Conservation (phyloP, 148 eudicot genomes). For the Rhododendron ferrugineum region DNA sequence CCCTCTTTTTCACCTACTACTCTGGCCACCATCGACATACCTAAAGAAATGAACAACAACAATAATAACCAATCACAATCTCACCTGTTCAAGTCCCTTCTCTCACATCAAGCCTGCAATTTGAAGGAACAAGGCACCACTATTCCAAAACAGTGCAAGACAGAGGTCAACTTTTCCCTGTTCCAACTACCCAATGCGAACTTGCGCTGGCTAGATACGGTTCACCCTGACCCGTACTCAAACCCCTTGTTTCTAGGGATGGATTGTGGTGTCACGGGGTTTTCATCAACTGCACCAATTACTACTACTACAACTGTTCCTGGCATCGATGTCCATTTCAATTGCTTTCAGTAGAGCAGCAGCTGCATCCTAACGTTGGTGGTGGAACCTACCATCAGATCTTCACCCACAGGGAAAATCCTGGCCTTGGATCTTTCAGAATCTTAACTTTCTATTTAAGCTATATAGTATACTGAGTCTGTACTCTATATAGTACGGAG, state of each 20-base stretch:
- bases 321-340: conserved; percentile 24
- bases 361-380: conserved; percentile 10
- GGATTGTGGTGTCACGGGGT: neutral
- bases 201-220: conserved; percentile 7
- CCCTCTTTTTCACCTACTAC: conserved; percentile 5
- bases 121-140: conserved; percentile 3
- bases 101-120: conserved; percentile 21
- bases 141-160: conserved; percentile 28
- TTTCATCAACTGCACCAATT: neutral
- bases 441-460: neutral
- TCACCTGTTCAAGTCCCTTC: conserved; percentile 16
- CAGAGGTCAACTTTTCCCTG: conserved; percentile 18
- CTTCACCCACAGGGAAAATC: conserved; percentile 17
- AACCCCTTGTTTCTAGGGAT: conserved; percentile 13
- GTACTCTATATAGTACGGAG: neutral
- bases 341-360: conserved; percentile 6
- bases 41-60: neutral
- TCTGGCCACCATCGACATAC: neutral
- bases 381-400: conserved; percentile 23
- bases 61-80: conserved; percentile 12
- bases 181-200: conserved; percentile 9
- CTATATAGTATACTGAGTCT: neutral
- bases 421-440: conserved; percentile 22
- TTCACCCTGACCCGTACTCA: neutral
- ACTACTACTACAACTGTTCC: conserved; percentile 1